Conservation (phyloP, 192 early-diverging fungal genomes). For the Geranomyces variabilis region DNA sequence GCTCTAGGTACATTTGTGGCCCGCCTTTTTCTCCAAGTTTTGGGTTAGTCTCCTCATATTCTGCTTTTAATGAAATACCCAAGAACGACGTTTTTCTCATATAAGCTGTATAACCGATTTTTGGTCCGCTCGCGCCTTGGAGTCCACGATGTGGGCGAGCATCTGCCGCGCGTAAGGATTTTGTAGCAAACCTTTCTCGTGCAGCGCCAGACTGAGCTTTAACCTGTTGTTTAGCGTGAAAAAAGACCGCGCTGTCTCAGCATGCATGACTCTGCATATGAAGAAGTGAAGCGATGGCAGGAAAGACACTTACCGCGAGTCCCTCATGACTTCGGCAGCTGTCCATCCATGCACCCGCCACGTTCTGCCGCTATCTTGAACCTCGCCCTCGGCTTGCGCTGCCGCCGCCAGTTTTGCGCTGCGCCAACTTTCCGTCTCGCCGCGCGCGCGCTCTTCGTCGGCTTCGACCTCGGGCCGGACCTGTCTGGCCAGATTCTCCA, state of each 20-base stretch:
- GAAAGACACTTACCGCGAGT: too few relatives aligned
- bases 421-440: background rate
- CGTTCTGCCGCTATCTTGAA: background rate
- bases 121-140: background rate
- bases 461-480: background rate
- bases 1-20: too few relatives aligned
- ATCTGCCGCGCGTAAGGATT: slow-evolving; percentile 6
- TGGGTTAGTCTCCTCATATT: too few relatives aligned
- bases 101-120: background rate
- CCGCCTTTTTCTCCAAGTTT: too few relatives aligned
- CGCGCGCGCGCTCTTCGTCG: background rate
- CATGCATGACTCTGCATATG: too few relatives aligned
- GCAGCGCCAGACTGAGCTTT: slow-evolving; percentile 1
- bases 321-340: background rate
- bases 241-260: too few relatives aligned
- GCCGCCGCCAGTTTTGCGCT: background rate
- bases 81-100: background rate
- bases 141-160: background rate
- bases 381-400: background rate
- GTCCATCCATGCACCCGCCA: background rate
- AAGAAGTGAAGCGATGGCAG: too few relatives aligned
- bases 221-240: background rate
- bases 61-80: too few relatives aligned
- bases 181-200: background rate
- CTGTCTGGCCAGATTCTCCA: background rate